phyloP scores from a whole-genome alignment of 495 filamentous ascomycete genomes.

The Penicilliopsis zonata region DNA sequence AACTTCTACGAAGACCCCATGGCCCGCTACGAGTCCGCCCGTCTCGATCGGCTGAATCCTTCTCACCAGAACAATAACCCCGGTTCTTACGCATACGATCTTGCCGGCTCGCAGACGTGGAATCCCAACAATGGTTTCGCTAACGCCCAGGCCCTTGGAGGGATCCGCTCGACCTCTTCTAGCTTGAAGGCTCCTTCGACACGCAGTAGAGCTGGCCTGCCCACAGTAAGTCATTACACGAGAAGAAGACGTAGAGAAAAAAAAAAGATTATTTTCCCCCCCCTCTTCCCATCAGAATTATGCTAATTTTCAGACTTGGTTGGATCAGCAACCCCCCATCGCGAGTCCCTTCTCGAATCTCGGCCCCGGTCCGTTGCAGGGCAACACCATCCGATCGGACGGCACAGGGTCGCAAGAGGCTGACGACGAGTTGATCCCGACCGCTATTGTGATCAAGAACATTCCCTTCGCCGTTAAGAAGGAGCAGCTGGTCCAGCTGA shows the following conservation, averaged over 20 bases:
- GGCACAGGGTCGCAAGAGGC: conserved; percentile 39
- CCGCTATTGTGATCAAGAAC: conserved; percentile 98
- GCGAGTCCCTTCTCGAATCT: conserved; percentile 40
- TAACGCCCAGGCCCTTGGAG: conserved; percentile 38
- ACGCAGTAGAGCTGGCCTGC: conserved; percentile 42
- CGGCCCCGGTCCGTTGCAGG: conserved; percentile 38
- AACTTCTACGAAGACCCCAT: conserved; percentile 55
- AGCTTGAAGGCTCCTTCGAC: conserved; percentile 40
- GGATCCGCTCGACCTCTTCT: conserved; percentile 41
- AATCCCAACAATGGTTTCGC: conserved; percentile 46
- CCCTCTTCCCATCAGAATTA: too few species aligned
- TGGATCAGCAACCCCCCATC: conserved; percentile 45
- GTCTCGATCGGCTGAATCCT: conserved; percentile 48
- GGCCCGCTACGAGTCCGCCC: conserved; percentile 45
- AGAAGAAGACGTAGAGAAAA: too few species aligned
- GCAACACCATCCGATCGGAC: conserved; percentile 39
- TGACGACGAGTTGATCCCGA: conserved; percentile 87
- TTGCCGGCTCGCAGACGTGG: conserved; percentile 55
- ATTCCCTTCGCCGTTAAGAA: conserved; percentile 98
- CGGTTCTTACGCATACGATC: conserved; percentile 48
- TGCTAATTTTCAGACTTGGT: conserved; percentile 37
- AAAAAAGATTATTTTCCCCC: too few species aligned
- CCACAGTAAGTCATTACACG: conserved; percentile 49
- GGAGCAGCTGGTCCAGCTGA: conserved; percentile 81
- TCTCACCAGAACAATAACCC: conserved; percentile 35